These are phyloP conservation scores for Pseudogymnoascus sp. DNA, from an alignment of 2,329 filamentous ascomycete genomes.

Conservation along the genomic window DNA sequence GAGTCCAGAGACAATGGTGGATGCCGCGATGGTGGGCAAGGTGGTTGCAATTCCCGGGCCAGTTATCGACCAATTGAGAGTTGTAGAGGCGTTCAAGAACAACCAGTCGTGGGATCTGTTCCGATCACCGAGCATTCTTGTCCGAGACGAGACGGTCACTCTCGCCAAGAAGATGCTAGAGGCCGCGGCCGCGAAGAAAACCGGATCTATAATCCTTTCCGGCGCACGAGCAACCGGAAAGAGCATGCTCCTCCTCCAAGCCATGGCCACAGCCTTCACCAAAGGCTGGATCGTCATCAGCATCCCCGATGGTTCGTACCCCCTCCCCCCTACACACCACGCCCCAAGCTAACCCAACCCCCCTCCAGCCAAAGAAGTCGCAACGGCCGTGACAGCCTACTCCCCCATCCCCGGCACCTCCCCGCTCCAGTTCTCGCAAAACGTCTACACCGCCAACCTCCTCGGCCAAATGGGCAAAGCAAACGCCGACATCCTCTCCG, in stretches of 20 bases:
- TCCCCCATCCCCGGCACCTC: slow-evolving; percentile 52
- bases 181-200: slow-evolving; percentile 45
- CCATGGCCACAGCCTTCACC: slow-evolving; percentile 69
- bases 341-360: slow-evolving; percentile 3
- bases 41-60: slow-evolving; percentile 61
- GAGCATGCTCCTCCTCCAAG: slow-evolving; percentile 77
- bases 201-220: slow-evolving; percentile 56
- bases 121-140: slow-evolving; percentile 66
- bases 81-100: slow-evolving; percentile 83
- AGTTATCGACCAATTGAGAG: slow-evolving; percentile 70
- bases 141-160: slow-evolving; percentile 69
- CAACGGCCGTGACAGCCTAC: slow-evolving; percentile 75
- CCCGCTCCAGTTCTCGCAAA: slow-evolving; percentile 63
- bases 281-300: slow-evolving; percentile 85
- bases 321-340: neutral
- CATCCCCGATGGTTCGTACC: slow-evolving; percentile 69
- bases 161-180: slow-evolving; percentile 55
- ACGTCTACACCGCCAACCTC: slow-evolving; percentile 65
- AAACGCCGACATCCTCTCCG: slow-evolving; percentile 57
- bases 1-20: slow-evolving; percentile 43
- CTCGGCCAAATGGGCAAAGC: slow-evolving; percentile 64
- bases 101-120: slow-evolving; percentile 86
- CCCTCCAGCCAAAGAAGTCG: slow-evolving; percentile 64
- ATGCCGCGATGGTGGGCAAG: slow-evolving; percentile 49
- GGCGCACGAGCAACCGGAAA: slow-evolving; percentile 75